Conservation (phyloP, 2,329 filamentous ascomycete species). For the Alternaria gaisen region DNA sequence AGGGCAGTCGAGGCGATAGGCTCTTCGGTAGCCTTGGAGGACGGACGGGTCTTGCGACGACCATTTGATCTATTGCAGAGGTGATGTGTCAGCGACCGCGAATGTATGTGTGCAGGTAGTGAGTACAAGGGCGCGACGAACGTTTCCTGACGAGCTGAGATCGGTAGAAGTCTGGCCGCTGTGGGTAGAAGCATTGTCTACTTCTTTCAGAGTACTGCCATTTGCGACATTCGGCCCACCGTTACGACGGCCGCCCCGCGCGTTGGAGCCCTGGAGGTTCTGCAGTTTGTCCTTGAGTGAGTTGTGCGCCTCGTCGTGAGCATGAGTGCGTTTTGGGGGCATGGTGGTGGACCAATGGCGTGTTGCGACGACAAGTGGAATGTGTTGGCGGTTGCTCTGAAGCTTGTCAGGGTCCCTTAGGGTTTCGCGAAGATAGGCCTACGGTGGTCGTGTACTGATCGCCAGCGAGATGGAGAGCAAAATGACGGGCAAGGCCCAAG, state of each 20-base stretch:
- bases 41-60: slow-evolving; percentile 70
- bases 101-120: slow-evolving; percentile 8
- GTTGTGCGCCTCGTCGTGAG: slow-evolving; percentile 50
- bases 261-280: slow-evolving; percentile 49
- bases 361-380: background rate
- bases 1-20: slow-evolving; percentile 75
- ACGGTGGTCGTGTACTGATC: slow-evolving; percentile 12
- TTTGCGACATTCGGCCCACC: slow-evolving; percentile 36
- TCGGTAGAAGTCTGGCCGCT: slow-evolving; percentile 46
- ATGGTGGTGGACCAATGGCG: slow-evolving; percentile 31
- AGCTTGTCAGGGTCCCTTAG: slow-evolving; percentile 2
- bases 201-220: slow-evolving; percentile 50
- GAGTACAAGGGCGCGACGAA: slow-evolving; percentile 32
- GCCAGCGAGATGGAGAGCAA: slow-evolving; percentile 20
- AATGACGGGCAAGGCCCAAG: slow-evolving; percentile 21
- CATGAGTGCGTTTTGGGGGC: slow-evolving; percentile 48
- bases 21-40: slow-evolving; percentile 78
- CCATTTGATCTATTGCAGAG: slow-evolving; percentile 66
- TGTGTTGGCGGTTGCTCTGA: slow-evolving; percentile 3
- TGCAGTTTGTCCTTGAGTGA: slow-evolving; percentile 55
- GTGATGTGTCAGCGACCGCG: slow-evolving; percentile 21
- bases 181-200: slow-evolving; percentile 49
- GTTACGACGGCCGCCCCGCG: slow-evolving; percentile 50
- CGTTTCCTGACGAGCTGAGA: slow-evolving; percentile 41
- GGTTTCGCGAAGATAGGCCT: slow-evolving; percentile 11